Conservation (phyloP, 1,139 yeast genomes). For the Suhomyces panamericanus region DNA sequence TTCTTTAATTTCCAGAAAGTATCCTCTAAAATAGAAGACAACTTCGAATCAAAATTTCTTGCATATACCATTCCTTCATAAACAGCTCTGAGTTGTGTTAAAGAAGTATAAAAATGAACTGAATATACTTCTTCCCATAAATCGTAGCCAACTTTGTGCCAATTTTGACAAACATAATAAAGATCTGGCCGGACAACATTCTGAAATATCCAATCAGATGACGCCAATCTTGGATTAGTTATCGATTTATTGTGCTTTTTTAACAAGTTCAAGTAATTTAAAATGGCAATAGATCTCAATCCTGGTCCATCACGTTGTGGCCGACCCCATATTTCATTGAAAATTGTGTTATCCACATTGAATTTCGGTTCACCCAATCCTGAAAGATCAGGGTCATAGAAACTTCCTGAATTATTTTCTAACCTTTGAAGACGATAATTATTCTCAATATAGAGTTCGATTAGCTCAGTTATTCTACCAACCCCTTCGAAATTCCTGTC, state of each 20-base stretch:
- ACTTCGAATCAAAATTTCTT: constrained; percentile 30
- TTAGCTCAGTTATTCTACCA: constrained; percentile 30
- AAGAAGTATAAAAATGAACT: constrained; percentile 73
- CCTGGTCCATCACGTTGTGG: constrained; percentile 98
- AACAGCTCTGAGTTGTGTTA: constrained; percentile 72
- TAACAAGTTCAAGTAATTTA: constrained; percentile 53
- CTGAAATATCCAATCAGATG: constrained; percentile 41
- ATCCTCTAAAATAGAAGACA: constrained; percentile 17
- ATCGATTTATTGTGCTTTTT: constrained; percentile 29
- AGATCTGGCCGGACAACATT: constrained; percentile 71
- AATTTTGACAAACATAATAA: constrained; percentile 57
- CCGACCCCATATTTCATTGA: constrained; percentile 78
- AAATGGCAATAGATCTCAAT: constrained; percentile 64
- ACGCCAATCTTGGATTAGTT: constrained; percentile 24
- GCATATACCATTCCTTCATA: constrained; percentile 57
- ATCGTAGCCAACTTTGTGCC: constrained; percentile 74
- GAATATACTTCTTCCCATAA: constrained; percentile 90
- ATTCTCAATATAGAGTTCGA: constrained; percentile 64
- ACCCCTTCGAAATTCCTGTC: constrained; percentile 29
- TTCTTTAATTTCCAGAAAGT: constrained; percentile 30
- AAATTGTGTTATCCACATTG: constrained; percentile 61
- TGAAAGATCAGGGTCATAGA: constrained; percentile 38
- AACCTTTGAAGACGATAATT: constrained; percentile 61
- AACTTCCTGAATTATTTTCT: constrained; percentile 67
- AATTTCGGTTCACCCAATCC: constrained; percentile 94